phyloP scores from a whole-genome alignment of 2,329 filamentous ascomycete genomes.

The Calonectria ilicicola region DNA sequence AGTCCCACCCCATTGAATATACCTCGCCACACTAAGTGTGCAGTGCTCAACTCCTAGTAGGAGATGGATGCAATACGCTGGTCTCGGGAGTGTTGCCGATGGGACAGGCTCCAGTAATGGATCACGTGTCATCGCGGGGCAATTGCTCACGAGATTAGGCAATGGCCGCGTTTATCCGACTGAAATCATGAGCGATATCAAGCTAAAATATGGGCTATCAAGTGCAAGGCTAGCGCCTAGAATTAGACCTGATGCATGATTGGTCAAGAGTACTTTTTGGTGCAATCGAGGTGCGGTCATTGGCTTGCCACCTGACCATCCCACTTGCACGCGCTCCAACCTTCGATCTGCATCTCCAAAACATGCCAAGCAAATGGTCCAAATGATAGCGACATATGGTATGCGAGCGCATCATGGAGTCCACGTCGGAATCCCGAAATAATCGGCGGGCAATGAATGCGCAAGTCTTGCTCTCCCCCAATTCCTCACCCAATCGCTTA shows the following conservation, averaged over 20 bases:
- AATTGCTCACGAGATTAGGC: not conserved
- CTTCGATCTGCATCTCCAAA: not conserved
- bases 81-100: not conserved
- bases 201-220: not conserved
- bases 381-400: not conserved
- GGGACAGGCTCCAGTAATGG: too few species aligned
- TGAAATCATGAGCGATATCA: not conserved
- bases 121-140: not conserved
- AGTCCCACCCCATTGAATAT: too few species aligned
- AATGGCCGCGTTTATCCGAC: not conserved
- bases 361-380: not conserved
- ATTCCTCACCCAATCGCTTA: not conserved
- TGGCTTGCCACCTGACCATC: not conserved
- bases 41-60: too few species aligned
- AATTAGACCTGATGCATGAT: not conserved
- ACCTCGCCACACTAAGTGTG: too few species aligned
- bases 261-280: not conserved
- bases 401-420: not conserved
- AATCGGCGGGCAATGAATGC: slow-evolving; percentile 10
- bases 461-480: not conserved
- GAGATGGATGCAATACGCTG: too few species aligned
- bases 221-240: not conserved
- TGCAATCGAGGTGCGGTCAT: not conserved
- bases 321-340: not conserved
- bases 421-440: not conserved